phyloP scores from a whole-genome alignment of 192 early-diverging fungal genomes.

The Umbelopsis ramanniana region DNA sequence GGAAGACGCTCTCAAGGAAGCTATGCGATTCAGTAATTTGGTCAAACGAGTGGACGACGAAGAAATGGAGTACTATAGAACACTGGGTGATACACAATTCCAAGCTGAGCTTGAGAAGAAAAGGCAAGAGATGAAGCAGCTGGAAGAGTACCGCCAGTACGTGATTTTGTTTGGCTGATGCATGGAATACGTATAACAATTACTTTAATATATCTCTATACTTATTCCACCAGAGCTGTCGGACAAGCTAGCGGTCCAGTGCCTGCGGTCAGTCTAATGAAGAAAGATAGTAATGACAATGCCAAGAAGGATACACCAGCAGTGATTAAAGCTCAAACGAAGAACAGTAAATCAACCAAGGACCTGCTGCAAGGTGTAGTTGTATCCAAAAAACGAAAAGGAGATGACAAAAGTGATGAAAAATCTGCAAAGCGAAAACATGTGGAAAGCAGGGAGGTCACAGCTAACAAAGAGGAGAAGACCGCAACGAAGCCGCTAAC shows the following conservation, averaged over 20 bases:
- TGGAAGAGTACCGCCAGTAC: conserved; percentile 57
- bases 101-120: conserved; percentile 46
- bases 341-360: not conserved
- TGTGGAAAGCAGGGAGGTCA: not conserved
- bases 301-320: not conserved
- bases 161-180: not conserved
- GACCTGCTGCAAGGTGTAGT: conserved; percentile 17
- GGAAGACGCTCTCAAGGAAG: conserved; percentile 64
- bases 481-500: not conserved
- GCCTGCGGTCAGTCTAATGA: not conserved
- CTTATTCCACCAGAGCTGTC: conserved; percentile 6
- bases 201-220: not conserved
- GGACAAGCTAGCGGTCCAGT: not conserved
- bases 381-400: conserved; percentile 16
- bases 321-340: not conserved
- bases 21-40: conserved; percentile 60
- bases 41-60: conserved; percentile 71
- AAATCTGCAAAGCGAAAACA: conserved; percentile 3
- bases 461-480: conserved; percentile 25
- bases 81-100: conserved; percentile 55
- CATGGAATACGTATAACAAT: not conserved
- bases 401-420: not conserved
- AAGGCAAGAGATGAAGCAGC: conserved; percentile 47
- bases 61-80: conserved; percentile 70
- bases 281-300: not conserved